These are phyloP conservation scores for Yarrowia sp. DNA, from an alignment of 805 yeast species.

Conservation along the genomic window DNA sequence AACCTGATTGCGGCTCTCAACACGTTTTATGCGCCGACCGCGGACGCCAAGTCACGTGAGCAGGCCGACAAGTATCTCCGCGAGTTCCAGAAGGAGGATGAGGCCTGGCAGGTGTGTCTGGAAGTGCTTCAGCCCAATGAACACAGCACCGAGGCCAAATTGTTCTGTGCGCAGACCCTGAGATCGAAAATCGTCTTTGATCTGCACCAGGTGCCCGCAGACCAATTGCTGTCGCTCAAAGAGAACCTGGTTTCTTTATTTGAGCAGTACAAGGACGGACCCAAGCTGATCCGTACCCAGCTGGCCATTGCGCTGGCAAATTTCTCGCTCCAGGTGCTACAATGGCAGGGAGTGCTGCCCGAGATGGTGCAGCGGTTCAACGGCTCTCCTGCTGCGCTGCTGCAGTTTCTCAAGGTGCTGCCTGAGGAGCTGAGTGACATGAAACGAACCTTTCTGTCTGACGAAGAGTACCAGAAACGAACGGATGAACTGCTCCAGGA, in stretches of 20 bases:
- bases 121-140: conserved; percentile 55
- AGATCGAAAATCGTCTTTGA: conserved; percentile 82
- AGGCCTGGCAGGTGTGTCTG: conserved; percentile 79
- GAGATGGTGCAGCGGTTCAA: conserved; percentile 67
- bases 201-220: conserved; percentile 73
- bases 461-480: conserved; percentile 76
- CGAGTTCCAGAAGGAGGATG: conserved; percentile 70
- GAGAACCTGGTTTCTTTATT: conserved; percentile 68
- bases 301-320: conserved; percentile 82
- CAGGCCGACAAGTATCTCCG: conserved; percentile 67
- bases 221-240: conserved; percentile 66
- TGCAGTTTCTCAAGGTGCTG: conserved; percentile 82
- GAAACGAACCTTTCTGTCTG: conserved; percentile 77
- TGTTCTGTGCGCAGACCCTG: conserved; percentile 92
- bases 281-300: conserved; percentile 77
- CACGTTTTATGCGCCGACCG: conserved; percentile 56
- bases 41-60: conserved; percentile 52
- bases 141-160: conserved; percentile 61
- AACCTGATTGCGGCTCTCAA: conserved; percentile 51
- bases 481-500: conserved; percentile 66
- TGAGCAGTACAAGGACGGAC: conserved; percentile 51
- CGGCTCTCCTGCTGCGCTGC: conserved; percentile 55
- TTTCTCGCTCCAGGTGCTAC: conserved; percentile 74
- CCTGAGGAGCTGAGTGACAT: conserved; percentile 91
- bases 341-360: conserved; percentile 73